Evolutionary conservation across 164 flowering plant species (phyloP).

Genomic region (Taxillus chinensis): DNA sequence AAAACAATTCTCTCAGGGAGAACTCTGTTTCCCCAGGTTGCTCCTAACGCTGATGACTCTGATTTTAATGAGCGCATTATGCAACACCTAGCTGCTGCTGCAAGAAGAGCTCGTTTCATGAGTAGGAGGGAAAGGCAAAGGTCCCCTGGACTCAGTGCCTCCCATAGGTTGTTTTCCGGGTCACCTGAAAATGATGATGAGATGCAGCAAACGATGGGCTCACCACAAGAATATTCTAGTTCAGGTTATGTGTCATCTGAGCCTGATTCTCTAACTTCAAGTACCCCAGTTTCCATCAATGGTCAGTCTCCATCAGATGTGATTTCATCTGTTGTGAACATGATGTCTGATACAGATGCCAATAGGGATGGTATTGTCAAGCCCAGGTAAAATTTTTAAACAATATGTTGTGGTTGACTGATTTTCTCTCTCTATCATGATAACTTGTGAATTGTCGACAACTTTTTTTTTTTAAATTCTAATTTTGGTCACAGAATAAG

Average conservation of each 20-base stretch:
- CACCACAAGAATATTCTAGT: conserved; percentile 14
- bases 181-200: conserved; percentile 21
- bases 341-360: conserved; percentile 10
- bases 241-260: conserved; percentile 12
- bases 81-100: conserved; percentile 52
- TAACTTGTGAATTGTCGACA: background rate
- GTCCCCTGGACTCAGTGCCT: conserved; percentile 25
- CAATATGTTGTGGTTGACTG: background rate
- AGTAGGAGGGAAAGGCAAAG: conserved; percentile 38
- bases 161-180: conserved; percentile 21
- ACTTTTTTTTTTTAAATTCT: too few relatives aligned
- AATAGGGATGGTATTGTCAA: conserved; percentile 14
- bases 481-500: too few relatives aligned
- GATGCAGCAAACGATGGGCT: conserved; percentile 9
- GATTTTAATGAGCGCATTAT: conserved; percentile 49
- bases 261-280: conserved; percentile 18
- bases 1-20: background rate
- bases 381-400: conserved; percentile 18
- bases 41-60: conserved; percentile 29
- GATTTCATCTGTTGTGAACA: conserved; percentile 9
- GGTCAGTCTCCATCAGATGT: conserved; percentile 13
- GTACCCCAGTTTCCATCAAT: conserved; percentile 6
- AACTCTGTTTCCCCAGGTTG: conserved; percentile 28
- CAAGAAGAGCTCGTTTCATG: conserved; percentile 31
- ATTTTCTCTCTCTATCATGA: background rate